Base-by-base conservation (phyloP, 2,329 filamentous ascomycete species). In the Xylaria hypoxylon region DNA sequence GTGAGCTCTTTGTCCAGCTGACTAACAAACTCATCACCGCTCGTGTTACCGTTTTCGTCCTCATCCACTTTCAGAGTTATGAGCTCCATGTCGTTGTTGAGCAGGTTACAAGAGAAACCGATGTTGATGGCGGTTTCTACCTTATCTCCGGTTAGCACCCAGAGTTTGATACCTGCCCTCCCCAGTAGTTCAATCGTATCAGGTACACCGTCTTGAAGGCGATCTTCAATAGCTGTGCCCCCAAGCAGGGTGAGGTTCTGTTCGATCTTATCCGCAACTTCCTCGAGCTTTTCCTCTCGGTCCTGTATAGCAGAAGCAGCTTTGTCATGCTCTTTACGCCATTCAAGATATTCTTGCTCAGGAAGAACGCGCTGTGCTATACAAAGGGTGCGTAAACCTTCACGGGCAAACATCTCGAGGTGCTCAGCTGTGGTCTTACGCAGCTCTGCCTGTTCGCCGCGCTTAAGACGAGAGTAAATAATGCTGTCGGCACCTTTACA, bases 61-160 rank as follows among this genome's bases (percentile, higher is more conserved):
- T 97, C 93, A 1, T 92, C 87, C 33, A 96, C 86, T 77, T 96
- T 96, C 73, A 99, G 85, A 55, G 97, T 89, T 70, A 99, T 92
- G 68, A 99, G 83, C 72, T 99, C 96, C 96, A 99, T 97, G 72
- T 97, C 93, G 79, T 97, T 99, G 80, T 95, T 94, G 62, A 99
- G 87, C 35, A 99, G 85, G 74, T 99, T 99, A 83, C 96, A 99
- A 11, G 96, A 99, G 80, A 98, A 99, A 2, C 96, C 96, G 77
- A 99, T 99, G 81, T 99, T 99, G 88, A 99, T 99, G 64, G 96
- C 96, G 26, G 96, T 99, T 81, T 99, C 96, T 35, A 98, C 95
- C 80, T 98, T 99, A 85, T 99, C 96, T 70, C 96, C 96, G 17
- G 96, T 99, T 70, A 99, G 83, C 60, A 99, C 96, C 96, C 96